phyloP scores from a whole-genome alignment of 495 filamentous ascomycete genomes.

The Evernia prunastri region DNA sequence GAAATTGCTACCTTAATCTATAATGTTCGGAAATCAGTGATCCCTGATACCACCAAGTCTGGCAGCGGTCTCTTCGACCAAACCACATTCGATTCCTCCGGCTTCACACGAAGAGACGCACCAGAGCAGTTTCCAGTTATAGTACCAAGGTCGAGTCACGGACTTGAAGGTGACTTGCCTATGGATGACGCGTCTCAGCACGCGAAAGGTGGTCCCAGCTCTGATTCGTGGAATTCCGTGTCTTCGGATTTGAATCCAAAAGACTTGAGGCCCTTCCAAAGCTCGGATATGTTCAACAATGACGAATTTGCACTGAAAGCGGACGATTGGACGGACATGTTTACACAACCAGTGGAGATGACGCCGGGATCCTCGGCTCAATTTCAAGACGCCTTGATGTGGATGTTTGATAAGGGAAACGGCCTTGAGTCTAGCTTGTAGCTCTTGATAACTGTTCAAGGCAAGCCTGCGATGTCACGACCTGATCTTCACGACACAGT shows the following conservation, averaged over 20 bases:
- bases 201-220: neutral
- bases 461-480: neutral
- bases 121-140: neutral
- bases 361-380: neutral
- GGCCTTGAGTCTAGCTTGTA: constrained; percentile 1
- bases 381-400: constrained; percentile 1
- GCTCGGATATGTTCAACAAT: constrained; percentile 2
- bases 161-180: constrained; percentile 2
- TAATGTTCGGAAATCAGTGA: neutral
- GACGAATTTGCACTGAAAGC: neutral
- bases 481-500: neutral
- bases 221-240: constrained; percentile 2
- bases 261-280: neutral
- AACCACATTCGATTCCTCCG: neutral
- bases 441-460: neutral
- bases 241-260: constrained; percentile 1
- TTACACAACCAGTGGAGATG: constrained; percentile 2
- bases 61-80: neutral
- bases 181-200: neutral
- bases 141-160: neutral
- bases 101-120: constrained; percentile 1
- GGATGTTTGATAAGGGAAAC: constrained; percentile 1
- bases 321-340: neutral
- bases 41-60: neutral
- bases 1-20: constrained; percentile 1